Evolutionary conservation across 306 rosid species (phyloP), one percentile per base, ranked within the genome.

Genomic region (Gynostemma pentaphyllum): DNA sequence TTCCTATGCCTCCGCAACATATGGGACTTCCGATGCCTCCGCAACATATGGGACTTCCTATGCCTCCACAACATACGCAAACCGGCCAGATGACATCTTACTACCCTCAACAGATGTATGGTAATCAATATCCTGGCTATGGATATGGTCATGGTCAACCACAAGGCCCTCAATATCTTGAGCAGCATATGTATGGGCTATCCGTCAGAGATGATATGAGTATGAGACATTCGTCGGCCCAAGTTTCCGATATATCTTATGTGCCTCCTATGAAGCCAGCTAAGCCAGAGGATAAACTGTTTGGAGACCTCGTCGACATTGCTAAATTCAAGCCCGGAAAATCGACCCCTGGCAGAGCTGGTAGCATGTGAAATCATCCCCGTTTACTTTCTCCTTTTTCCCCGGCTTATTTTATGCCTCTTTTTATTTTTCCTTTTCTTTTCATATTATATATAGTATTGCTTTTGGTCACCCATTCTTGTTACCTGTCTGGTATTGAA

Each of bases 291-390:
- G 95, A 94, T 69, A 94, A 81, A 64, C 80, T 94, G 42, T 94
- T 94, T 21, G 99, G 99, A 29, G 99, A 94, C 76, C 97, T 94
- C 50, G 95, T 94, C 69, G 79, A 83, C 78, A 80, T 87, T 75
- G 85, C 99, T 3, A 94, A 87, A 78, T 75, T 89, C 62, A 89
- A 86, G 74, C 83, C 99, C 24, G 24, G 3, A 2, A 61, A 41
- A 14, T 23, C 66, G 1, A 14, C 66, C 23, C 66, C 66, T 1
- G 66, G 66, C 37, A 61, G 66, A 61, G 66, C 66, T 61, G 66
- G 50, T 41, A 61, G 66, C 66, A 61, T 61, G 66, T 61, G 66
- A 61, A 61, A 61, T 23, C 14, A 26, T 15, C 23, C 5, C 22
- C 14, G 0, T 32, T 32, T 32, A 32, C 7, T 3, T 32, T 32